phyloP scores from a whole-genome alignment of 805 yeast genomes.

The Nakazawaea anatomiae region DNA sequence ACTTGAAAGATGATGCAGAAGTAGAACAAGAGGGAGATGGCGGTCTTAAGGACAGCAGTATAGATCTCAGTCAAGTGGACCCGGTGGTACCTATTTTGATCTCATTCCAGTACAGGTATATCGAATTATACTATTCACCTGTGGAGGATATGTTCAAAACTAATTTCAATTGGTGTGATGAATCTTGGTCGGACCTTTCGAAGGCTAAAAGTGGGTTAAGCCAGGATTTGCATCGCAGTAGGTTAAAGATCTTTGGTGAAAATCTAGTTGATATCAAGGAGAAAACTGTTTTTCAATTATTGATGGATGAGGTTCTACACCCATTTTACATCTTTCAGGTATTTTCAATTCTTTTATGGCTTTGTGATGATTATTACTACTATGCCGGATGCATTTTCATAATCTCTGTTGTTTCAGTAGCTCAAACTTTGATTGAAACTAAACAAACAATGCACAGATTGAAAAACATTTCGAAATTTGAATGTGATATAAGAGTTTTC shows the following conservation, averaged over 20 bases:
- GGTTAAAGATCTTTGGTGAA: slow-evolving; percentile 68
- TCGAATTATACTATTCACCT: slow-evolving; percentile 80
- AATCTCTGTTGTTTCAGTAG: slow-evolving; percentile 76
- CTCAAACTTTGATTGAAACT: slow-evolving; percentile 83
- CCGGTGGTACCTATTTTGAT: slow-evolving; percentile 68
- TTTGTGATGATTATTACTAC: slow-evolving; percentile 86
- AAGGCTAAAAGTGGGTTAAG: slow-evolving; percentile 64
- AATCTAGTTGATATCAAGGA: slow-evolving; percentile 74
- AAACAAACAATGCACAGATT: slow-evolving; percentile 66
- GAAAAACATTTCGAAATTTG: slow-evolving; percentile 64
- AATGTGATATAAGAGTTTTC: slow-evolving; percentile 82
- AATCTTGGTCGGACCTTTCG: slow-evolving; percentile 61
- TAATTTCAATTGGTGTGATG: slow-evolving; percentile 82
- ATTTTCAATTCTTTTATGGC: slow-evolving; percentile 87
- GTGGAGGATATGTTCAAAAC: slow-evolving; percentile 79
- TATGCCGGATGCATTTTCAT: slow-evolving; percentile 89
- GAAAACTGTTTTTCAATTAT: slow-evolving; percentile 56
- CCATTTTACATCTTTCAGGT: slow-evolving; percentile 96
- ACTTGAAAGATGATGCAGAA: slow-evolving; percentile 12
- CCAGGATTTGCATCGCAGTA: slow-evolving; percentile 59
- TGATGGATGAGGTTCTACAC: slow-evolving; percentile 84
- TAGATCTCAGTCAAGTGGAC: slow-evolving; percentile 32
- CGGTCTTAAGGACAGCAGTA: slow-evolving; percentile 10
- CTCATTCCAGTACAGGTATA: slow-evolving; percentile 75
- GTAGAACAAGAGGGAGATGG: slow-evolving; percentile 14